These are phyloP conservation scores for Phytophthora uliginosa DNA, from an alignment of 352 stramenopile species.

Conservation along the genomic window DNA sequence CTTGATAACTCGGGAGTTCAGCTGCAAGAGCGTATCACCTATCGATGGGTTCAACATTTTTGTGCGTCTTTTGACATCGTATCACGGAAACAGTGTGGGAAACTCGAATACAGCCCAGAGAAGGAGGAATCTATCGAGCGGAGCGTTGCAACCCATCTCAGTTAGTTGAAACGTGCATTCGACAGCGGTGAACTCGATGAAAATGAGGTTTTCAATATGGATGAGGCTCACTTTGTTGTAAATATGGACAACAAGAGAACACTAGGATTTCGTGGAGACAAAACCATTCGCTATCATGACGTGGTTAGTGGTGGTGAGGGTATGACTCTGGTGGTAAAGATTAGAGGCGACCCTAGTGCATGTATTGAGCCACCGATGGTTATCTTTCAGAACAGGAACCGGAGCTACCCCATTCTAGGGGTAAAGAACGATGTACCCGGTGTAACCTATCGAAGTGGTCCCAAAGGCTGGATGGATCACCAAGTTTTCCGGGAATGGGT, in stretches of 20 bases:
- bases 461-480: constrained; percentile 7
- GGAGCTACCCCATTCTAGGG: neutral
- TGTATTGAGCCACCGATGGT: constrained; percentile 1
- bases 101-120: neutral
- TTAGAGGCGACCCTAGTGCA: neutral
- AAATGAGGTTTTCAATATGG: constrained; percentile 6
- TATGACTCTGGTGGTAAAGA: neutral
- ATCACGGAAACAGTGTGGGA: neutral
- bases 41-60: no score
- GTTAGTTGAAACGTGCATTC: constrained; percentile 1
- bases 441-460: neutral
- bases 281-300: neutral
- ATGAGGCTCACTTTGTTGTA: constrained; percentile 8
- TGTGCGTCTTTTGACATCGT: no score
- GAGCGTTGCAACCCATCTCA: neutral
- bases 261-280: constrained; percentile 5
- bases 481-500: neutral
- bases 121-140: constrained; percentile 2
- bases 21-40: no score
- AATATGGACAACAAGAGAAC: constrained; percentile 10
- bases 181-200: neutral
- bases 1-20: no score
- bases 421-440: constrained; percentile 1
- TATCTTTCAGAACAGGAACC: constrained; percentile 1
- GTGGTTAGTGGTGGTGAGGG: neutral